These are phyloP conservation scores for Lentinula sp. DNA, from an alignment of 768 basidiomycete species.

Conservation along the genomic window DNA sequence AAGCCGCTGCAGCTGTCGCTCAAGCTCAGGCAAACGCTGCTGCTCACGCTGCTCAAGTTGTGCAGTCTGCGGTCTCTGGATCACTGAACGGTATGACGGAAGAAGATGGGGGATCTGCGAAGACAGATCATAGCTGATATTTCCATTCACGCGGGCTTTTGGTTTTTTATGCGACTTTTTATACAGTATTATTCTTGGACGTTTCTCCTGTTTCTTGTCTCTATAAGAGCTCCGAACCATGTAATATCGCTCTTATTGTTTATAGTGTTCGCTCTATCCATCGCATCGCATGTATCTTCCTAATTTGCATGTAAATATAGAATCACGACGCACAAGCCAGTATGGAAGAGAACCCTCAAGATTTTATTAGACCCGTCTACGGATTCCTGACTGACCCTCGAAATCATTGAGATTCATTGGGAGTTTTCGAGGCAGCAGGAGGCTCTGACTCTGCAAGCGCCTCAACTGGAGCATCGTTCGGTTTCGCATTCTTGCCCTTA, in stretches of 20 bases:
- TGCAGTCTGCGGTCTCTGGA: neutral
- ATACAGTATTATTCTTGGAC: neutral
- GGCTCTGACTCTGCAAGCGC: too few relatives aligned
- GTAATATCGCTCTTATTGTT: neutral
- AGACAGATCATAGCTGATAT: neutral
- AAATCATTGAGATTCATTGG: neutral
- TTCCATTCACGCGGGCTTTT: neutral
- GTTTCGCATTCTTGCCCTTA: slow-evolving; percentile 50
- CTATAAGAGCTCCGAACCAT: neutral
- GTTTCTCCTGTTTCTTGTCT: neutral
- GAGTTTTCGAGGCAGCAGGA: neutral
- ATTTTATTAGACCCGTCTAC: too few relatives aligned
- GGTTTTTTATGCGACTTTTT: neutral
- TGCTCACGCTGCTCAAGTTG: neutral
- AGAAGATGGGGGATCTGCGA: neutral
- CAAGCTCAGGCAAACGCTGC: slow-evolving; percentile 2
- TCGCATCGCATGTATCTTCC: neutral
- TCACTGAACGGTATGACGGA: neutral
- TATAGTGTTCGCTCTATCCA: neutral
- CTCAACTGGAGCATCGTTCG: neutral
- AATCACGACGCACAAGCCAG: neutral
- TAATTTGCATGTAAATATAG: neutral
- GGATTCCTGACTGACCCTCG: neutral
- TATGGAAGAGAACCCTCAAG: neutral
- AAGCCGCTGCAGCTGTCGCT: slow-evolving; percentile 5